Conservation (phyloP, 2,329 filamentous ascomycete genomes). For the Hymenoscyphus salicellus region DNA sequence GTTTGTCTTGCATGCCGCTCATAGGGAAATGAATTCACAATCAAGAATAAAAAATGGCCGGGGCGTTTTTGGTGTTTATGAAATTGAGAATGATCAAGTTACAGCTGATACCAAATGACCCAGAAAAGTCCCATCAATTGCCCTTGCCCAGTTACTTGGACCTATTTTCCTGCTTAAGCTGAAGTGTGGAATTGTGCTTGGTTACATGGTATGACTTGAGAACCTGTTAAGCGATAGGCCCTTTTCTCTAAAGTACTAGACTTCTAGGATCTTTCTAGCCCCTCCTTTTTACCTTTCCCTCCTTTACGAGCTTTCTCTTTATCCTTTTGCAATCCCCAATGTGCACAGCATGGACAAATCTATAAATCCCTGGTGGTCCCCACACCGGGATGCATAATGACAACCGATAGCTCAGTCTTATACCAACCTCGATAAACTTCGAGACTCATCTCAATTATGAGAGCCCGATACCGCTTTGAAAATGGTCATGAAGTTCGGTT, state of each 20-base stretch:
- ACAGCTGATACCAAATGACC: conserved; percentile 11
- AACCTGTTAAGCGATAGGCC: background rate
- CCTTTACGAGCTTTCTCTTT: too few species aligned
- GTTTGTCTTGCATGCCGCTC: conserved; percentile 35
- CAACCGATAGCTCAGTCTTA: too few species aligned
- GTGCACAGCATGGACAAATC: too few species aligned
- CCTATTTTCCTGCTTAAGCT: background rate
- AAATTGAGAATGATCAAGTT: conserved; percentile 10
- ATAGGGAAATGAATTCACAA: conserved; percentile 35
- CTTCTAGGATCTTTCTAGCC: background rate
- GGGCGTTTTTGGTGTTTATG: conserved; percentile 14
- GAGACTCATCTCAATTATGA: background rate
- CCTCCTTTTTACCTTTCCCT: too few species aligned
- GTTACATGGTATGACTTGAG: background rate
- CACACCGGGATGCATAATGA: too few species aligned
- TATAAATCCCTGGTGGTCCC: too few species aligned
- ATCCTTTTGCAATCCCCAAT: background rate
- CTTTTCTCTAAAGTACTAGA: background rate
- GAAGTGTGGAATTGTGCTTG: background rate
- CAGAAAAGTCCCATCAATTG: conserved; percentile 10
- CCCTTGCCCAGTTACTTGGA: background rate
- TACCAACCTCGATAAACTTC: background rate
- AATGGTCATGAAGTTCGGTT: background rate
- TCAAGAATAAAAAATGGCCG: conserved; percentile 27
- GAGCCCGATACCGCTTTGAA: background rate